Evolutionary conservation across 306 rosid genomes (phyloP).

Genomic region (Myrica gale): DNA sequence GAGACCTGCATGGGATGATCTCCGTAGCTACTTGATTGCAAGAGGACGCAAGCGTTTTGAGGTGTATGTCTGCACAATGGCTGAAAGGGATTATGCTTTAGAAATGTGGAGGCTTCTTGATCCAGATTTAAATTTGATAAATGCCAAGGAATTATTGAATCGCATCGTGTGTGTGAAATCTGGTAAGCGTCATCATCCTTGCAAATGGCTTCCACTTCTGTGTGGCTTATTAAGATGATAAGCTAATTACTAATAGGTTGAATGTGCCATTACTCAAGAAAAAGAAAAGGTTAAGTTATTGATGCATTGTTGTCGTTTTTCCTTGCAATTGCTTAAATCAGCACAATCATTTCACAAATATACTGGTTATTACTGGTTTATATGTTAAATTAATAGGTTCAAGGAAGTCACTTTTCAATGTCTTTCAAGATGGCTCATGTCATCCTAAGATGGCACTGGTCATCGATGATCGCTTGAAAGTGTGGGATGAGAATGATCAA

Average conservation of each 20-base stretch:
- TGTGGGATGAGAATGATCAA: slow-evolving; percentile 98
- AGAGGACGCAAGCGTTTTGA: slow-evolving; percentile 99
- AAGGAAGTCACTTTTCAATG: slow-evolving; percentile 87
- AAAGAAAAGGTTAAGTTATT: not conserved
- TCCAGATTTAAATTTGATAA: slow-evolving; percentile 94
- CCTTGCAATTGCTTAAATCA: slow-evolving; percentile 10
- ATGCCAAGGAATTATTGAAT: slow-evolving; percentile 69
- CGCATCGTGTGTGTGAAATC: slow-evolving; percentile 98
- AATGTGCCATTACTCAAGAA: not conserved
- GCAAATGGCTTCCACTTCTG: not conserved
- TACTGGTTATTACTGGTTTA: slow-evolving; percentile 12
- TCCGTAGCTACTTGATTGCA: slow-evolving; percentile 91
- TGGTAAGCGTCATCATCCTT: slow-evolving; percentile 51
- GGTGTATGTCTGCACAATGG: slow-evolving; percentile 99
- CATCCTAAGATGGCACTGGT: slow-evolving; percentile 97
- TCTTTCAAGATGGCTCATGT: slow-evolving; percentile 84
- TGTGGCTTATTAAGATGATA: not conserved
- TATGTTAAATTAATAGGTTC: slow-evolving; percentile 50
- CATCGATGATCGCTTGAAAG: slow-evolving; percentile 98
- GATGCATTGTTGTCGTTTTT: slow-evolving; percentile 15
- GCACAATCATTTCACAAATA: slow-evolving; percentile 18
- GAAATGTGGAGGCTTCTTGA: slow-evolving; percentile 99
- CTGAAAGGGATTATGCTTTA: slow-evolving; percentile 98
- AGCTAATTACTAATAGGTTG: not conserved
- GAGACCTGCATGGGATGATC: slow-evolving; percentile 99